These are phyloP conservation scores for Akanthomyces muscarius DNA, from an alignment of 2,329 filamentous ascomycete species.

Conservation along the genomic window DNA sequence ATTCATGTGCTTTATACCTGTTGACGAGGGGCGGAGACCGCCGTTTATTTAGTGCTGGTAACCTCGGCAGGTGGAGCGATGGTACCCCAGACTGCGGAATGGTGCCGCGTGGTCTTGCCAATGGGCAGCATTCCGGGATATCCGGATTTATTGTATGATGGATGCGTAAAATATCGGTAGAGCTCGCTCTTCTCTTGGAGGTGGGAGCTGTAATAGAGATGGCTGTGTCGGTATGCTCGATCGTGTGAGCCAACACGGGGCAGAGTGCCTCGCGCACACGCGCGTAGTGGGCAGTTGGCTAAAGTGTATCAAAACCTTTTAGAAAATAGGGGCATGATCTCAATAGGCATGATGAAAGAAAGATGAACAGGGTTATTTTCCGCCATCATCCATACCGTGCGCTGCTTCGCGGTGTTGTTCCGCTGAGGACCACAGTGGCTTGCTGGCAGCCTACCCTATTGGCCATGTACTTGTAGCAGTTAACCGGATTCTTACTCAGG, in stretches of 20 bases:
- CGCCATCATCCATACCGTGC: not conserved
- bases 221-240: no score
- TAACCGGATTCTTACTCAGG: no score
- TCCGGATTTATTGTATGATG: not conserved
- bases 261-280: no score
- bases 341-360: not conserved
- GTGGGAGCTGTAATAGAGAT: not conserved
- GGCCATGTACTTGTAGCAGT: not conserved
- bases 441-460: not conserved
- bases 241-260: no score
- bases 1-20: conserved; percentile 1
- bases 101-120: not conserved
- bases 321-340: no score
- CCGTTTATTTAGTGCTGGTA: not conserved
- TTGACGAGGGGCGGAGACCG: not conserved
- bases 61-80: conserved; percentile 6
- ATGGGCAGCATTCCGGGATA: not conserved
- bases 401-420: not conserved
- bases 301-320: no score
- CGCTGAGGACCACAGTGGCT: not conserved
- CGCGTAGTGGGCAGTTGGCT: no score
- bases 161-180: not conserved
- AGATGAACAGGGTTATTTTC: not conserved
- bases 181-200: not conserved
- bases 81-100: conserved; percentile 9